Conservation (phyloP, 2,329 filamentous ascomycete genomes). For the Lachnellula hyalina region DNA sequence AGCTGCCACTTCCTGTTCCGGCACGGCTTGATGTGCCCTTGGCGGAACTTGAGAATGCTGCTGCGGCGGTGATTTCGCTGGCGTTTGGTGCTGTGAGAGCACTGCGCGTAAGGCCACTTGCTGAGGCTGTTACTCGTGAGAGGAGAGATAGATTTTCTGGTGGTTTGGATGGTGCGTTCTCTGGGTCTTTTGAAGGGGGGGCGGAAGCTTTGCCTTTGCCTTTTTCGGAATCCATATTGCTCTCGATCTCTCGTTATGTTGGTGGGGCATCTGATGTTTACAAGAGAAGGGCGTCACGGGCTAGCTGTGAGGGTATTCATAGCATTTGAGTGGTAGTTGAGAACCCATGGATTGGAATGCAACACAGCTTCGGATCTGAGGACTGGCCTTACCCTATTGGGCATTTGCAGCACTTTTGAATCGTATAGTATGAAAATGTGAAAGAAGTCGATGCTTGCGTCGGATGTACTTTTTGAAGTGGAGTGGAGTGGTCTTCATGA, state of each 20-base stretch:
- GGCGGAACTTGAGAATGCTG: slow-evolving; percentile 23
- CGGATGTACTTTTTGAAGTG: no score
- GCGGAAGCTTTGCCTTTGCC: slow-evolving; percentile 1
- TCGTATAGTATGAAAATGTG: no score
- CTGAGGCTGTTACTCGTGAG: slow-evolving; percentile 30
- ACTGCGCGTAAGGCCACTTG: slow-evolving; percentile 31
- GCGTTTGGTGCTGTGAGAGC: slow-evolving; percentile 25
- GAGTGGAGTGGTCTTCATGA: no score
- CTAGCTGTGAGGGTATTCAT: no score
- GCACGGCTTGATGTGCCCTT: slow-evolving; percentile 18
- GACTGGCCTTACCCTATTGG: no score
- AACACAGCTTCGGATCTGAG: no score
- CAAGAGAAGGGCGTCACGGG: no score
- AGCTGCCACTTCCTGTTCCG: slow-evolving; percentile 9
- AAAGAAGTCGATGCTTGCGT: background rate
- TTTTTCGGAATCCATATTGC: background rate
- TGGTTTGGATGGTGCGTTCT: background rate
- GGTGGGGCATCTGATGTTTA: no score
- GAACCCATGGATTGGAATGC: no score
- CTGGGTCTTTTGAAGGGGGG: background rate
- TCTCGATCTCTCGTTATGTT: background rate
- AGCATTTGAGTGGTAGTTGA: no score
- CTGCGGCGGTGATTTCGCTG: slow-evolving; percentile 16
- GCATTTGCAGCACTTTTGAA: no score
- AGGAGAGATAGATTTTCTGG: slow-evolving; percentile 17